Percentiles rank a stretch among this genome's conserved stretches.
Conservation (phyloP, 2,329 filamentous ascomycete species). For the Talaromyces atroroseus region DNA sequence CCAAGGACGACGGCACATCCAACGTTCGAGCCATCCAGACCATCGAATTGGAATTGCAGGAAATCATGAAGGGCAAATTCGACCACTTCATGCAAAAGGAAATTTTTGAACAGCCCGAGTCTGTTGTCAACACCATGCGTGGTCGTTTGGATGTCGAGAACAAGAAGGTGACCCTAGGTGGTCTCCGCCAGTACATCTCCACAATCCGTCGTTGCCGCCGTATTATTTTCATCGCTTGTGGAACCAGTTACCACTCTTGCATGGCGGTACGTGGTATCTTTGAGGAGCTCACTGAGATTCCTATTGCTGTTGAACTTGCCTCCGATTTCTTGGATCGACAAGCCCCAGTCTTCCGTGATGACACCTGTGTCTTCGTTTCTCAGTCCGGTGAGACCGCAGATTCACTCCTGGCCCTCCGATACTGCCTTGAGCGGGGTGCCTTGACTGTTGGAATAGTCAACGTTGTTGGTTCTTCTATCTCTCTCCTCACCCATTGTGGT, state of each 20-base stretch:
- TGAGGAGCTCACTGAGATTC: constrained; percentile 96
- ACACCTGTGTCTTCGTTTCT: constrained; percentile 97
- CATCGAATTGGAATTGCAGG: constrained; percentile 95
- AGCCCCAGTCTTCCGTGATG: constrained; percentile 97
- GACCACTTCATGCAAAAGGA: constrained; percentile 99
- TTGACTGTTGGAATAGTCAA: constrained; percentile 98
- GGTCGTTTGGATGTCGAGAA: constrained; percentile 90
- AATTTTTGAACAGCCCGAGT: constrained; percentile 99
- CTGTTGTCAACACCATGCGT: constrained; percentile 99
- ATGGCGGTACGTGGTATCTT: constrained; percentile 98
- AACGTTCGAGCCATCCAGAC: constrained; percentile 98
- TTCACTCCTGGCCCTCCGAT: constrained; percentile 91
- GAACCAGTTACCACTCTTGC: constrained; percentile 97
- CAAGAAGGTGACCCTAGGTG: constrained; percentile 92
- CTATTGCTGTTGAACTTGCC: constrained; percentile 91
- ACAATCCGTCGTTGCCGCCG: constrained; percentile 95
- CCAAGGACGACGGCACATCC: constrained; percentile 92
- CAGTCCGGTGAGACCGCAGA: constrained; percentile 98
- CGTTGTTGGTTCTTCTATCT: constrained; percentile 97
- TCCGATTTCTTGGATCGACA: constrained; percentile 97
- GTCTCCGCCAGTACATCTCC: constrained; percentile 89
- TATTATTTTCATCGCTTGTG: constrained; percentile 98
- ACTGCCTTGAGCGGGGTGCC: constrained; percentile 95
- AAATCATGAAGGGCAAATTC: constrained; percentile 99
- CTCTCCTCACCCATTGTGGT: constrained; percentile 97